phyloP scores from a whole-genome alignment of 2,329 filamentous ascomycete genomes.

The Cadophora sp. region DNA sequence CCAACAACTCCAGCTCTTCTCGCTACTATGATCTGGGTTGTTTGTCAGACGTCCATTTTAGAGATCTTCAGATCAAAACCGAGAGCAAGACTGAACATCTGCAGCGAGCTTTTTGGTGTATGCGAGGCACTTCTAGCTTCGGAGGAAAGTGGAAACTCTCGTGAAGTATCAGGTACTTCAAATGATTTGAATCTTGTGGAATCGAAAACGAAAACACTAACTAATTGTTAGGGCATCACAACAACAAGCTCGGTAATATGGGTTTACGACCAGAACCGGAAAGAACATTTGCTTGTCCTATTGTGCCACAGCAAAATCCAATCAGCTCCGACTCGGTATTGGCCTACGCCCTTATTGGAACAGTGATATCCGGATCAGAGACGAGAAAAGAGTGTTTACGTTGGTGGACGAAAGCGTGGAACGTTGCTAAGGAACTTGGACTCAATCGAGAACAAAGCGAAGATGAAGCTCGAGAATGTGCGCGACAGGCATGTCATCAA shows the following conservation, averaged over 20 bases:
- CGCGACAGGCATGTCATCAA: too few relatives aligned
- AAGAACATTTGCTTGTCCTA: conserved; percentile 10
- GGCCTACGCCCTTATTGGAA: conserved; percentile 53
- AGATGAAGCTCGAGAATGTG: conserved; percentile 45
- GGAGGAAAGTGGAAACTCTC: neutral
- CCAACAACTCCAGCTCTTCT: conserved; percentile 53
- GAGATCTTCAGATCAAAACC: conserved; percentile 34
- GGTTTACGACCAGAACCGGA: conserved; percentile 1
- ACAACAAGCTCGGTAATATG: conserved; percentile 13
- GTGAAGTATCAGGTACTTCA: neutral
- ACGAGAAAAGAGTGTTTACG: conserved; percentile 56
- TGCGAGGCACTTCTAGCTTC: conserved; percentile 14
- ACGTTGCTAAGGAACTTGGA: conserved; percentile 49
- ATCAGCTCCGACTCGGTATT: conserved; percentile 50
- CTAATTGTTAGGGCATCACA: neutral
- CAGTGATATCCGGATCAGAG: conserved; percentile 55
- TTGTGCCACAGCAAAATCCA: conserved; percentile 12
- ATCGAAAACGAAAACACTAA: too few relatives aligned
- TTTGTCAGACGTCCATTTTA: conserved; percentile 54
- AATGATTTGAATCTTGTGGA: too few relatives aligned
- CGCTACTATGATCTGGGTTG: conserved; percentile 56
- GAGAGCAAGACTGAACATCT: conserved; percentile 21
- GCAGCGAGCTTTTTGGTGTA: conserved; percentile 23
- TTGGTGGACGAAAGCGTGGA: conserved; percentile 55
- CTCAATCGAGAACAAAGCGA: conserved; percentile 50